Conservation (phyloP, 148 eudicot genomes). For the Chenopodium quinoa region DNA sequence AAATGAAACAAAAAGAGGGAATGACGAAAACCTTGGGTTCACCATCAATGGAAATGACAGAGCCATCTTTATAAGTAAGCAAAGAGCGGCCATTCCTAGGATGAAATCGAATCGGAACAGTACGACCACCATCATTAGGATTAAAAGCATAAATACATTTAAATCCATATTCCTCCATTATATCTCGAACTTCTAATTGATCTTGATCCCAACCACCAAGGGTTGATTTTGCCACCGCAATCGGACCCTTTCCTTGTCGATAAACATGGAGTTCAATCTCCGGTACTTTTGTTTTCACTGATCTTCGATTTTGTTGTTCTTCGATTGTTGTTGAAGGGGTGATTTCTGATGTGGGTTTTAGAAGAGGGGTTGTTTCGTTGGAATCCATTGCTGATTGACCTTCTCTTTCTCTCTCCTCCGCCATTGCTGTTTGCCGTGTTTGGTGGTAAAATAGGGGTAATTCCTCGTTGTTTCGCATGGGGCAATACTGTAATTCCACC, state of each 20-base stretch:
- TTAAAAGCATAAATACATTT: constrained; percentile 71
- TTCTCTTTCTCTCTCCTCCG: not conserved
- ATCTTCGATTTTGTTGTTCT: not conserved
- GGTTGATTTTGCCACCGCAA: constrained; percentile 48
- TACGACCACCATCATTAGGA: constrained; percentile 48
- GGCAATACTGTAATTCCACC: no score
- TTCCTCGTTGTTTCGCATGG: no score
- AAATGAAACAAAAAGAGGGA: not conserved
- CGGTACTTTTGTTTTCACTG: constrained; percentile 64
- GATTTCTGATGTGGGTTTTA: constrained; percentile 3
- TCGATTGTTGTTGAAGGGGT: constrained; percentile 3
- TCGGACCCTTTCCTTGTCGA: constrained; percentile 70
- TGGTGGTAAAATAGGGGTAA: no score
- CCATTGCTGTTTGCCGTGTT: no score
- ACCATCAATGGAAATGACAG: constrained; percentile 67
- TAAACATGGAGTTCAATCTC: constrained; percentile 63
- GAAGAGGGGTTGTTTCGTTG: constrained; percentile 12
- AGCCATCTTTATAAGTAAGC: constrained; percentile 61
- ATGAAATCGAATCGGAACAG: constrained; percentile 74
- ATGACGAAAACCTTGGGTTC: constrained; percentile 67
- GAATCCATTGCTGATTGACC: not conserved
- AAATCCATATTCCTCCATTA: constrained; percentile 65
- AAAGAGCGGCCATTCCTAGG: constrained; percentile 74
- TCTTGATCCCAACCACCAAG: constrained; percentile 92
- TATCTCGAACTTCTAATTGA: constrained; percentile 72